These are phyloP conservation scores for Oryza rufipogon DNA, from an alignment of 176 grass and related monocot genomes.

Conservation along the genomic window DNA sequence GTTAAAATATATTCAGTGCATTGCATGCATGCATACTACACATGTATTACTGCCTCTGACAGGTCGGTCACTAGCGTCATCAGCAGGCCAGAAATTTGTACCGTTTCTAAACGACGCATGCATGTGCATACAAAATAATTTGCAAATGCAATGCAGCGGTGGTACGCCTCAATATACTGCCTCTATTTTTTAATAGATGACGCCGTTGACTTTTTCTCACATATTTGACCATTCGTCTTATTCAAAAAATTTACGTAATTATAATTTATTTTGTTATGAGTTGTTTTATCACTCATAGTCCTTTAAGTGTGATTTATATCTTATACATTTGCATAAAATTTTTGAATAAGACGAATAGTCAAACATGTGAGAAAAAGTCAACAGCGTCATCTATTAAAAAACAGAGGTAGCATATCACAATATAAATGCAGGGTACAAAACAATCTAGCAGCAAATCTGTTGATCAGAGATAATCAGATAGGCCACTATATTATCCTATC, in stretches of 20 bases:
- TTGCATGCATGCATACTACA: not conserved
- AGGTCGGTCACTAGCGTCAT: not conserved
- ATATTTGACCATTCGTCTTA: too few species aligned
- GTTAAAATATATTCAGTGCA: constrained; percentile 6
- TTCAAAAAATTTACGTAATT: too few species aligned
- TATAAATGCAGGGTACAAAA: not conserved
- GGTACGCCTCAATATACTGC: not conserved
- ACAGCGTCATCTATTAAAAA: too few species aligned
- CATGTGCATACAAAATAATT: not conserved
- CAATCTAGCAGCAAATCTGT: constrained; percentile 24
- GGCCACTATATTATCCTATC: not conserved
- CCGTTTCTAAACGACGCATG: not conserved
- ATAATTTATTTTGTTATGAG: too few species aligned
- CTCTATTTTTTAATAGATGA: too few species aligned
- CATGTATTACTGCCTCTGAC: constrained; percentile 4
- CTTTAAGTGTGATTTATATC: too few species aligned
- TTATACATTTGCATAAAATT: too few species aligned
- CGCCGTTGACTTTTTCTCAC: too few species aligned
- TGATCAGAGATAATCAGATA: constrained; percentile 3
- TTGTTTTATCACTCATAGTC: too few species aligned
- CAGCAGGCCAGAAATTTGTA: not conserved
- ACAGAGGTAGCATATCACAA: not conserved
- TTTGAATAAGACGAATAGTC: too few species aligned
- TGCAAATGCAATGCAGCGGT: constrained; percentile 12
- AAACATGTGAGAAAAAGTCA: too few species aligned